Base-by-base conservation (phyloP, 2,329 filamentous ascomycete species). In the Cephalotrichum gorgonifer region DNA sequence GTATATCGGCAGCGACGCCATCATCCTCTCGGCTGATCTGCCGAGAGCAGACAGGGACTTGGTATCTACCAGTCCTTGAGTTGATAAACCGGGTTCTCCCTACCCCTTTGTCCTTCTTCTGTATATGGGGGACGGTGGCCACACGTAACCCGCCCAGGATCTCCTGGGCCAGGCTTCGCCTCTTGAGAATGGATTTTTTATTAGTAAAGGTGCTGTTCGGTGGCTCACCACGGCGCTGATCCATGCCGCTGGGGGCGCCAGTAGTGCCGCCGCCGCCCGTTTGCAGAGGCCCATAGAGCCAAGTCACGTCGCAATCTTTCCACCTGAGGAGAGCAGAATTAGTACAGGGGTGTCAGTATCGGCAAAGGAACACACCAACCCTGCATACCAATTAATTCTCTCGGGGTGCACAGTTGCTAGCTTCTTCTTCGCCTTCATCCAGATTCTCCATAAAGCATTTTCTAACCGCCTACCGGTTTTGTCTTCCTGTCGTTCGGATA, bases 371-470 rank as follows among this genome's bases (percentile, higher is more conserved):
- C n/a, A 33, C 31, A 33, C 31, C 14, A 33, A 15, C 31, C n/a
- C 14, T 15, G 14, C 31, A 33, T 33, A 33, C 31, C 31, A 33
- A 15, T 33, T 33, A 14, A 7, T 33, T 33, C 5, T 33, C 31
- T 33, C 31, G 31, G 31, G 31, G 14, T 15, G 31, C 31, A 33
- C 31, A 33, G 31, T 33, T 15, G 31, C 31, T 15, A 33, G 31
- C 31, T 30, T 30, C 6, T 30, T 30, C 12, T 30, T 95, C 44
- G 86, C 77, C 67, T 97, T 97, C 62, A 88, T 86, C 93, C 93
- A 97, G 1, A 89, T 93, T 62, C 93, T 78, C 93, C 93, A 98
- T 0, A 89, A 95, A 3, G 93, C 93, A 65, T 98, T 97, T 65
- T 97, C 93, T 27, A 97, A 68, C 45, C 93, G 76, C 28, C 83